Evolutionary conservation across 73 alveolate genomes (phyloP).

Genomic region (Tetrahymena malaccensis): DNA sequence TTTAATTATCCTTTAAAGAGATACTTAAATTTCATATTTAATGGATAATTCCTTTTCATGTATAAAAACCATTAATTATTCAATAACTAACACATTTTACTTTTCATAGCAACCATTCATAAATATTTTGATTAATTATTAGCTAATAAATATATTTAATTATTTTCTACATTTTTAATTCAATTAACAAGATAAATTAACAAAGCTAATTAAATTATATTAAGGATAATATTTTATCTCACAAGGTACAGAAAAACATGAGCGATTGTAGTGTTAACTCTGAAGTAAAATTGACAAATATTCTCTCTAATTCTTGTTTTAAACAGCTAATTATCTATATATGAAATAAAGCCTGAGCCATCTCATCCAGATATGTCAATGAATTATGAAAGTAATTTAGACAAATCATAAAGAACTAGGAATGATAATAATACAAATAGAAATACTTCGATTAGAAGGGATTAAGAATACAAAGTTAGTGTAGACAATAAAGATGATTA

Average conservation of each 20-base stretch:
- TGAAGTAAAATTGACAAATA: not conserved
- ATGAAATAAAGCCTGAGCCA: not conserved
- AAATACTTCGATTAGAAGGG: not conserved
- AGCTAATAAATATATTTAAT: not conserved
- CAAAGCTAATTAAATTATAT: too few relatives aligned
- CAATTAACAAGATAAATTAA: not conserved
- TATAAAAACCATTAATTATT: not conserved
- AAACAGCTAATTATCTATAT: not conserved
- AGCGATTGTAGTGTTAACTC: not conserved
- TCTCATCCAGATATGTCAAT: not conserved
- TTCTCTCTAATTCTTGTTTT: too few relatives aligned
- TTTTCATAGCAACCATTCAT: not conserved
- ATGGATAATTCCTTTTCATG: not conserved
- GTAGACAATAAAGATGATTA: not conserved
- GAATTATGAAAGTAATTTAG: not conserved
- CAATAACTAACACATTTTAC: not conserved
- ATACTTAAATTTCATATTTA: too few relatives aligned
- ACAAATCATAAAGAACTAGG: not conserved
- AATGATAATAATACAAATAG: not conserved
- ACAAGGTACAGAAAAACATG: not conserved
- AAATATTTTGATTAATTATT: not conserved
- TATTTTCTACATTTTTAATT: not conserved
- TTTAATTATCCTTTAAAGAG: too few relatives aligned
- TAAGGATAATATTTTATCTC: not conserved
- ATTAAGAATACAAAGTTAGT: not conserved